These are phyloP conservation scores for Ustilago shanxiensis DNA, from an alignment of 1,284 basidiomycete species.

Conservation along the genomic window DNA sequence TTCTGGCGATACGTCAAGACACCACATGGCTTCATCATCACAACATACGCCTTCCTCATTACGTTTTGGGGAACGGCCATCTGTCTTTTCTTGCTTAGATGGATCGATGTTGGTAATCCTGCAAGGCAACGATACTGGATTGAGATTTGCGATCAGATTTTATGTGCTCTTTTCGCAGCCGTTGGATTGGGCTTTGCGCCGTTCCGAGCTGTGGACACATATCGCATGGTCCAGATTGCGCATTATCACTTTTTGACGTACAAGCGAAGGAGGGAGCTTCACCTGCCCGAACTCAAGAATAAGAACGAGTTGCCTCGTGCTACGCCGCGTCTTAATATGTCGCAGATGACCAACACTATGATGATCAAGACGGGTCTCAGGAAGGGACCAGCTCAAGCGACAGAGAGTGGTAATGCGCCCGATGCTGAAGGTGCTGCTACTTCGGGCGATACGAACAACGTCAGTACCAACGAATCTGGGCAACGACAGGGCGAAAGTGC, in stretches of 20 bases:
- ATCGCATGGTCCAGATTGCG: conserved; percentile 66
- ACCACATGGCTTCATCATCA: conserved; percentile 67
- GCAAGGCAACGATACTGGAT: conserved; percentile 62
- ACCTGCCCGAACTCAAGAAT: conserved; percentile 60
- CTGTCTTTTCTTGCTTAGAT: conserved; percentile 62
- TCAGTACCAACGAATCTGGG: background rate
- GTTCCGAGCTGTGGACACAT: conserved; percentile 67
- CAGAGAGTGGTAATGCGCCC: background rate
- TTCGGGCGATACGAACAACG: conserved; percentile 7
- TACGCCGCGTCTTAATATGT: conserved; percentile 25
- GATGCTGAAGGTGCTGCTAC: conserved; percentile 7
- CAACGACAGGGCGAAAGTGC: background rate
- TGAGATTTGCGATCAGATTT: conserved; percentile 68
- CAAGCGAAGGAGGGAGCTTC: conserved; percentile 52
- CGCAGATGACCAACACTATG: conserved; percentile 43
- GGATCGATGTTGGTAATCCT: conserved; percentile 54
- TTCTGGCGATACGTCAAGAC: conserved; percentile 65
- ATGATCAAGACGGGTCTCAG: conserved; percentile 32
- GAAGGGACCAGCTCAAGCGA: background rate
- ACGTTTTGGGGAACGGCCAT: conserved; percentile 66
- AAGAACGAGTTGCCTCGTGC: conserved; percentile 64
- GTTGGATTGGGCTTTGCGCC: conserved; percentile 67
- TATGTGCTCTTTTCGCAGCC: conserved; percentile 66
- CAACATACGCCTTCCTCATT: conserved; percentile 61
- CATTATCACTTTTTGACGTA: conserved; percentile 66